phyloP scores from a whole-genome alignment of 75 land plant species.

The Azolla pinnata region DNA sequence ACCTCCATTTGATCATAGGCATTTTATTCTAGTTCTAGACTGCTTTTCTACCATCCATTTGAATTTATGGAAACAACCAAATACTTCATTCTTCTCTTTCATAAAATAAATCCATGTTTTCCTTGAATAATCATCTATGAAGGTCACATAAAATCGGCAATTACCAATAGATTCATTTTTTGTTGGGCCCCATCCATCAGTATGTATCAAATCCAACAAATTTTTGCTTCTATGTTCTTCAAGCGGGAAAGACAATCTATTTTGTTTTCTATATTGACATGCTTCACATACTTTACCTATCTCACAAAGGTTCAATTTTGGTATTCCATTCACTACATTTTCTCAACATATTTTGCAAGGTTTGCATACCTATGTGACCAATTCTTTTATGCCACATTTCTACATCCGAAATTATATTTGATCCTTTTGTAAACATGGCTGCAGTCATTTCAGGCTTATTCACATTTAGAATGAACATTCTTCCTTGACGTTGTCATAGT shows the following conservation, averaged over 20 bases:
- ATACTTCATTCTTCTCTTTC: no score
- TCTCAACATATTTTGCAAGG: background rate
- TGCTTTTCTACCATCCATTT: no score
- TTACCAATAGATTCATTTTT: no score
- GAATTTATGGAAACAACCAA: no score
- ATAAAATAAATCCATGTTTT: no score
- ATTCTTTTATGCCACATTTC: background rate
- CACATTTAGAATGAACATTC: background rate
- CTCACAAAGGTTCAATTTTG: background rate
- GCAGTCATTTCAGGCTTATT: background rate
- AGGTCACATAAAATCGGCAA: background rate
- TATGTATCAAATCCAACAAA: no score
- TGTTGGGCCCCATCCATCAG: no score
- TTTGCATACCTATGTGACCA: background rate
- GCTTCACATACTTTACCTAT: background rate
- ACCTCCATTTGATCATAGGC: no score
- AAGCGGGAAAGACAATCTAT: background rate
- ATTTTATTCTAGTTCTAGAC: no score
- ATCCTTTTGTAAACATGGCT: background rate
- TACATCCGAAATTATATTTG: background rate
- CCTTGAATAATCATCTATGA: no score
- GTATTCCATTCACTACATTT: background rate
- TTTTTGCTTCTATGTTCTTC: background rate
- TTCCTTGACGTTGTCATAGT: no score
- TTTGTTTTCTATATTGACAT: background rate